These are phyloP conservation scores for Aspergillus calidoustus DNA, from an alignment of 2,329 filamentous ascomycete species.

Conservation along the genomic window DNA sequence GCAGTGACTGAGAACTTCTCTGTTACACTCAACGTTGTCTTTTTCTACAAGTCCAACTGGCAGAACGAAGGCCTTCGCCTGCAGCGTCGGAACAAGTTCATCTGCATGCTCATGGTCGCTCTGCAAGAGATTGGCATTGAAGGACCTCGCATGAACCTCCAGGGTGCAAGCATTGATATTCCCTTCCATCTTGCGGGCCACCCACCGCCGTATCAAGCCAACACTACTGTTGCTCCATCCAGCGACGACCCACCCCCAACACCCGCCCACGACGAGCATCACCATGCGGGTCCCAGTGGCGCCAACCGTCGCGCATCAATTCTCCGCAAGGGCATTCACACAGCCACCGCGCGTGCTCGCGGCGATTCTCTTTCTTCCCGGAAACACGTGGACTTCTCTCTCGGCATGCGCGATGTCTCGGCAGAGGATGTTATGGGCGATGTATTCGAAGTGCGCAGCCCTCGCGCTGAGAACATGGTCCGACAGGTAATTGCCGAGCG, in stretches of 20 bases:
- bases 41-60: constrained; percentile 97
- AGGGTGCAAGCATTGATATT: constrained; percentile 68
- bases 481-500: constrained; percentile 42
- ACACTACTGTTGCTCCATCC: constrained; percentile 38
- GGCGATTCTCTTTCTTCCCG: constrained; percentile 63
- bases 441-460: constrained; percentile 62
- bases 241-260: constrained; percentile 47
- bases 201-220: constrained; percentile 49
- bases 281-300: constrained; percentile 35
- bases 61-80: constrained; percentile 93
- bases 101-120: constrained; percentile 84
- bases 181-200: constrained; percentile 67
- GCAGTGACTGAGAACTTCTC: constrained; percentile 81
- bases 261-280: constrained; percentile 25
- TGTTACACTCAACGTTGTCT: constrained; percentile 87
- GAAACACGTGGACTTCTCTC: constrained; percentile 72
- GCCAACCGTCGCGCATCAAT: constrained; percentile 54
- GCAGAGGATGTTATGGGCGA: constrained; percentile 66
- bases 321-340: constrained; percentile 55
- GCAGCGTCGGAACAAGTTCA: constrained; percentile 90
- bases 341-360: constrained; percentile 52
- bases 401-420: constrained; percentile 66
- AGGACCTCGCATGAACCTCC: constrained; percentile 74
- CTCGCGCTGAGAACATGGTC: constrained; percentile 48
- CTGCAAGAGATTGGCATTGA: constrained; percentile 86